These are phyloP conservation scores for Tetrahymena thermophila DNA, from an alignment of 73 alveolate species.

Conservation along the genomic window DNA sequence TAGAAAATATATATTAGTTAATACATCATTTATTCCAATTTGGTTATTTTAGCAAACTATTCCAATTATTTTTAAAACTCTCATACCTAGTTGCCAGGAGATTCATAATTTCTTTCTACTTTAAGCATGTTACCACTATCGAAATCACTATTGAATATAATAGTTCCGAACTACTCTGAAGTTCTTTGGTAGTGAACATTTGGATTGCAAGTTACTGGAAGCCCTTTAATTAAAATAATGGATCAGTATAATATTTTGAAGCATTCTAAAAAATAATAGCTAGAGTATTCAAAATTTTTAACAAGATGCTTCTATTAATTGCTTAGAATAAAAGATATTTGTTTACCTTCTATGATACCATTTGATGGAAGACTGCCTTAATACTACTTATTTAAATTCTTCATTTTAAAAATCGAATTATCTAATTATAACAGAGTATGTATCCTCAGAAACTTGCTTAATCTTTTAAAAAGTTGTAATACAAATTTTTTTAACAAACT, in stretches of 20 bases:
- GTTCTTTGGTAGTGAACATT: neutral
- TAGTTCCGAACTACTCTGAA: neutral
- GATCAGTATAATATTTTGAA: neutral
- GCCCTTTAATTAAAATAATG: neutral
- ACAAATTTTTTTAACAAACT: neutral
- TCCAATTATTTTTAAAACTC: neutral
- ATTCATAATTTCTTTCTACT: neutral
- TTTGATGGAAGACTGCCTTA: neutral
- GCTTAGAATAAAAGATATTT: neutral
- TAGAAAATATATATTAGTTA: neutral
- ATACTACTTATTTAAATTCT: neutral
- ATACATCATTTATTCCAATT: neutral
- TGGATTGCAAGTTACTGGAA: neutral
- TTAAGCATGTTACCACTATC: neutral
- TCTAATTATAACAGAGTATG: neutral
- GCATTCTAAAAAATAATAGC: neutral
- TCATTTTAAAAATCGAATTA: neutral
- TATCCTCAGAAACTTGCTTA: neutral
- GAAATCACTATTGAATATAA: neutral
- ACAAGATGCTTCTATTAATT: neutral
- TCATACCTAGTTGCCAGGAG: neutral
- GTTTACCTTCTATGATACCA: neutral
- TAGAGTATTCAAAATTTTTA: too few species aligned
- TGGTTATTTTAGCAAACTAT: neutral
- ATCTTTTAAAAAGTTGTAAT: neutral